Conservation (phyloP, 1,284 basidiomycete genomes). For the Trichosporon asahii region DNA sequence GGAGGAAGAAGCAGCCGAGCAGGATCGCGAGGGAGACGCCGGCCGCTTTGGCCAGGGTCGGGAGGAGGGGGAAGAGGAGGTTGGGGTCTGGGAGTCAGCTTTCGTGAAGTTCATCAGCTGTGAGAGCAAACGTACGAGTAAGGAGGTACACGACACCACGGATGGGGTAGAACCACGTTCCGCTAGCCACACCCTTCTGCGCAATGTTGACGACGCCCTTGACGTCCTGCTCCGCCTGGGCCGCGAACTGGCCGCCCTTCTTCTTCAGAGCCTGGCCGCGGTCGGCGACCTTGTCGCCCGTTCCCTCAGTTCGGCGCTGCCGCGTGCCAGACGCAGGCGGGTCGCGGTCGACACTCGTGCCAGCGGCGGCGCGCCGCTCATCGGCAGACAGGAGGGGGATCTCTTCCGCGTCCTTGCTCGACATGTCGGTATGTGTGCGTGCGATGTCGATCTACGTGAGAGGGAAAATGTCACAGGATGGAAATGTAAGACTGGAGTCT, state of each 20-base stretch:
- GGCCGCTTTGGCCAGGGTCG: conserved; percentile 46
- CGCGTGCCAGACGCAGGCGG: background rate
- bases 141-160: conserved; percentile 51
- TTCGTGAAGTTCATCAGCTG: background rate
- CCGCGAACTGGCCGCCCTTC: conserved; percentile 18
- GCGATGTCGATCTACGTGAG: background rate
- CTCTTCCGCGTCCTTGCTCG: background rate
- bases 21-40: conserved; percentile 52
- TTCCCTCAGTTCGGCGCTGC: background rate
- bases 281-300: background rate
- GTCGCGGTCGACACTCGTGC: background rate
- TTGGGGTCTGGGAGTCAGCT: conserved; percentile 48
- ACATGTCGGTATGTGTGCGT: background rate
- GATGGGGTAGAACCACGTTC: conserved; percentile 53
- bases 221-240: conserved; percentile 40
- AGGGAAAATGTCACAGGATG: background rate
- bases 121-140: conserved; percentile 29
- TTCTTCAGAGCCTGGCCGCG: background rate
- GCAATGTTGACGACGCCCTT: conserved; percentile 35
- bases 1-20: conserved; percentile 59
- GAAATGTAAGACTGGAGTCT: background rate
- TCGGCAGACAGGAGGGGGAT: background rate
- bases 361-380: background rate
- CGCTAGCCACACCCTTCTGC: conserved; percentile 47
- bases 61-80: conserved; percentile 49